Percentiles rank a stretch among this genome's conserved stretches.
Evolutionary conservation across 2,329 filamentous ascomycete species (phyloP).

Genomic region (Hypomyces perniciosus): DNA sequence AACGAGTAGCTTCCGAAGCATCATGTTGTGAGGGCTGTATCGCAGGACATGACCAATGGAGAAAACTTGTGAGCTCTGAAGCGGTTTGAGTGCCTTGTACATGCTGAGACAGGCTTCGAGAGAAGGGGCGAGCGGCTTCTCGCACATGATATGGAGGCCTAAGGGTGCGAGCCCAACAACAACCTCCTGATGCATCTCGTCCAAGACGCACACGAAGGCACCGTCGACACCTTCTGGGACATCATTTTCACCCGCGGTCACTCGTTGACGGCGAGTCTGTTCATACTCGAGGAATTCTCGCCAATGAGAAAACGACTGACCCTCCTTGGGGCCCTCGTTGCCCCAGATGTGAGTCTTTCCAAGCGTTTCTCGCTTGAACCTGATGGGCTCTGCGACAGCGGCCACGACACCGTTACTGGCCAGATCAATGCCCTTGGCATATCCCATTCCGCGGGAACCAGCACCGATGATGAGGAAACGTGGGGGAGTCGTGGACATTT

Average conservation of each 20-base stretch:
- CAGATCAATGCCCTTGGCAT: slow-evolving; percentile 61
- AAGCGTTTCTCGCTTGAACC: slow-evolving; percentile 68
- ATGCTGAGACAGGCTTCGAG: slow-evolving; percentile 74
- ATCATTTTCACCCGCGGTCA: slow-evolving; percentile 38
- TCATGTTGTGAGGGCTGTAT: slow-evolving; percentile 88
- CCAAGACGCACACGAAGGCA: slow-evolving; percentile 63
- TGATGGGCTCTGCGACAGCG: slow-evolving; percentile 74
- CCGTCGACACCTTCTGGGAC: slow-evolving; percentile 55
- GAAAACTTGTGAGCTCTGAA: slow-evolving; percentile 51
- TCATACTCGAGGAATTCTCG: slow-evolving; percentile 71
- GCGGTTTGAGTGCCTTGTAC: slow-evolving; percentile 49
- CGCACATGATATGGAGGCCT: slow-evolving; percentile 80
- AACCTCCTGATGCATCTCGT: slow-evolving; percentile 82
- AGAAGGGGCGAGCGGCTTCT: slow-evolving; percentile 85
- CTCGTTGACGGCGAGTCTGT: slow-evolving; percentile 49
- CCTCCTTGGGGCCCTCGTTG: slow-evolving; percentile 40
- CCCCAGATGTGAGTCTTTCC: slow-evolving; percentile 71
- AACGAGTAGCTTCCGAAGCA: slow-evolving; percentile 71
- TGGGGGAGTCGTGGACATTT: slow-evolving; percentile 45
- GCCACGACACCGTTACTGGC: slow-evolving; percentile 63
- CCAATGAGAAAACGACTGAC: slow-evolving; percentile 70
- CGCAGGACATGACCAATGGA: slow-evolving; percentile 90
- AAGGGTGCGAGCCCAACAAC: slow-evolving; percentile 65
- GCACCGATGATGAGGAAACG: slow-evolving; percentile 77
- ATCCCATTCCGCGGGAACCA: slow-evolving; percentile 70